Conservation (phyloP, 139 green algal species). For the Nannochloris sp. region DNA sequence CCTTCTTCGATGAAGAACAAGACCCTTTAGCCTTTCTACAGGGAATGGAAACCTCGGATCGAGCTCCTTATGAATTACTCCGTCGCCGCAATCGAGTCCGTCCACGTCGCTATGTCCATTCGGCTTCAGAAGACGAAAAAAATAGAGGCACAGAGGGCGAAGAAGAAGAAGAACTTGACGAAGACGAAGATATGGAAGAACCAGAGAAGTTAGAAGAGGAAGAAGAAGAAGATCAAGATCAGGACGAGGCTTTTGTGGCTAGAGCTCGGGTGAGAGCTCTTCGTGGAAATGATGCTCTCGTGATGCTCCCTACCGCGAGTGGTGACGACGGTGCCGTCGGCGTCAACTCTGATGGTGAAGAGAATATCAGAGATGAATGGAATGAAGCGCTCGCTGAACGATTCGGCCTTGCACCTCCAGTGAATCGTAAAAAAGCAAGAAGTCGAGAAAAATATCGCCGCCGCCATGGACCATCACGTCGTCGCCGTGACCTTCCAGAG, state of each 20-base stretch:
- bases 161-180: slow-evolving; percentile 1
- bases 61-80: slow-evolving; percentile 44
- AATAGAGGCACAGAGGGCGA: no score
- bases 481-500: slow-evolving; percentile 45
- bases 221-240: background rate
- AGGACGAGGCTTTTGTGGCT: no score
- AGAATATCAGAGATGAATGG: background rate
- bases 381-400: slow-evolving; percentile 44
- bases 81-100: background rate
- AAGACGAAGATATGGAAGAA: slow-evolving; percentile 10
- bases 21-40: slow-evolving; percentile 40
- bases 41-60: slow-evolving; percentile 25
- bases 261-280: no score
- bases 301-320: no score
- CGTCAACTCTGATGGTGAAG: background rate
- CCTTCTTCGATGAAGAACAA: slow-evolving; percentile 27
- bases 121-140: background rate
- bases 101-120: background rate
- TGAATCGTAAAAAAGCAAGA: background rate
- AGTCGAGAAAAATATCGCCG: slow-evolving; percentile 6
- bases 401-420: slow-evolving; percentile 33
- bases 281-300: no score
- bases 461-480: background rate
- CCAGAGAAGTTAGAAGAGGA: background rate
- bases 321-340: no score